phyloP scores from a whole-genome alignment of 176 grass and related monocot species.

The Rhynchospora pubera region DNA sequence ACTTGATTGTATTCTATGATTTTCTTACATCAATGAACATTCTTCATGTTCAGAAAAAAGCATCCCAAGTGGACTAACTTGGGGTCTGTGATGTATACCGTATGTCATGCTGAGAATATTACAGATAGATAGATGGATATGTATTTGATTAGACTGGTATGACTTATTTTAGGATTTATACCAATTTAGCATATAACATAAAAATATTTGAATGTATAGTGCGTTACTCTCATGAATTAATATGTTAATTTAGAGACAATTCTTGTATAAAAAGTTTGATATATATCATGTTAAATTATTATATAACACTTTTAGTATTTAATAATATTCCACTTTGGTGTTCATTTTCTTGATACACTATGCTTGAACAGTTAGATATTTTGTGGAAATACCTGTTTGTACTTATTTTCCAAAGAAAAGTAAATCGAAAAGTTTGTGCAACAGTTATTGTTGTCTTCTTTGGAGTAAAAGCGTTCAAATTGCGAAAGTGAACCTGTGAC shows the following conservation, averaged over 20 bases:
- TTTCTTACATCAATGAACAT: slow-evolving; percentile 19
- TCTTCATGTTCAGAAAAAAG: slow-evolving; percentile 23
- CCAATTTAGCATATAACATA: background rate
- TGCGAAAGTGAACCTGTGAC: background rate
- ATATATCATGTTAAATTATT: too few relatives aligned
- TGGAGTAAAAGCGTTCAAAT: background rate
- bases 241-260: too few relatives aligned
- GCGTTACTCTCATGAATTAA: too few relatives aligned
- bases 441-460: background rate
- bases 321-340: too few relatives aligned
- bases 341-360: too few relatives aligned
- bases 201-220: background rate
- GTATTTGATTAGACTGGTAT: background rate
- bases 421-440: background rate
- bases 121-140: background rate
- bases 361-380: too few relatives aligned
- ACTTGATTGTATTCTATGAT: background rate
- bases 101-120: slow-evolving; percentile 14
- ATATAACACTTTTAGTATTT: too few relatives aligned
- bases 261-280: background rate
- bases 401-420: too few relatives aligned
- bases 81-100: background rate
- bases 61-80: background rate
- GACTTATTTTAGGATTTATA: background rate
- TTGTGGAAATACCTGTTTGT: too few relatives aligned